Base-by-base conservation (phyloP, 2,329 filamentous ascomycete genomes). In the Lachnellula cervina region DNA sequence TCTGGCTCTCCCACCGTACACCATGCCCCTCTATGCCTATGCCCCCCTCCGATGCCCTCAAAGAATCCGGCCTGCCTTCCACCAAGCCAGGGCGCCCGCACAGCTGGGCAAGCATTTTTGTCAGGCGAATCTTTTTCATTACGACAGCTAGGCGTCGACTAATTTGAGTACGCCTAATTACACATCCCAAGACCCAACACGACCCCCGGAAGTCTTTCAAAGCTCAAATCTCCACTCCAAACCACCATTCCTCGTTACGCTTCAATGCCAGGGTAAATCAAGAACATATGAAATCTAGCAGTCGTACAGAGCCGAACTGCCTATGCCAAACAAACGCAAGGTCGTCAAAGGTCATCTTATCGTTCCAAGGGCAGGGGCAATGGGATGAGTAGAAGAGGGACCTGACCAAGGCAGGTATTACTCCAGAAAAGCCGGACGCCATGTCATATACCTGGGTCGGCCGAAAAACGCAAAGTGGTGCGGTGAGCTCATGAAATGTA, bases 401-500 rank as follows among this genome's bases (percentile, higher is more conserved):
- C 49, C 51, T 51, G 42, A 42, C 28, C 34, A 51, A 49, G 49
- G 38, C 14, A 61, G 57, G 58, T 55, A 64, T 60, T 46, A 37
- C 48, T 48, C 37, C 11, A 37, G 52, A 40, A 42, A 25, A 58
- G 32, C 32, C 49, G 32, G 37, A 51, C 44, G 45, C 47, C 58
- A 44, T 47, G 37, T 52, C 46, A 51, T 49, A 52, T 56, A 52
- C 54, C 56, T 48, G 59, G 13, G 19, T 21, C 42, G 25, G 23
- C 35, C 21, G 43, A 54, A 57, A 54, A 40, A 46, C 19, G 21
- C 14, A 14, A 61, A 64, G 43, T 38, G 50, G 49, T 61, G 66
- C 62, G 61, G 59, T 64, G 63, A 61, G 65, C 63, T 66, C 67
- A 66, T 65, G 72, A 73, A 70, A 70, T 72, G 64, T 71, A 72